Conservation (phyloP, 148 eudicot genomes). For the Heliamphora exappendiculata region DNA sequence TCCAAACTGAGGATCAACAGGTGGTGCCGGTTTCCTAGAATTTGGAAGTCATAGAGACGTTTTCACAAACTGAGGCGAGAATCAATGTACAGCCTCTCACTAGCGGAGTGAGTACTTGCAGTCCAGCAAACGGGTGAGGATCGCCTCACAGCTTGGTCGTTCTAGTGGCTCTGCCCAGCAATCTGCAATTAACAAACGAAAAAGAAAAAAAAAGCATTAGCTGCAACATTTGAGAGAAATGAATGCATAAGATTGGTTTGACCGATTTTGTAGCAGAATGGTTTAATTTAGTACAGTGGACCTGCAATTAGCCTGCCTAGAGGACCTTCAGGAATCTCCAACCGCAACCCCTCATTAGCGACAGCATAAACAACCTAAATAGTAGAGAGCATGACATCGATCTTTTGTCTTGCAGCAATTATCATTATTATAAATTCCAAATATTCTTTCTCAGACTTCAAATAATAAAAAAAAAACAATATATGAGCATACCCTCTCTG, state of each 20-base stretch:
- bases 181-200: conserved; percentile 26
- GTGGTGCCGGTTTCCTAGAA: no score
- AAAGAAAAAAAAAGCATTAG: neutral
- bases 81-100: no score
- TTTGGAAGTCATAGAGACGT: no score
- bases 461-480: neutral
- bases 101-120: conserved; percentile 51
- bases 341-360: conserved; percentile 50
- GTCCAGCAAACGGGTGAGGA: conserved; percentile 54
- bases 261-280: no score
- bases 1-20: no score
- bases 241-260: no score
- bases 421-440: no score
- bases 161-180: conserved; percentile 77
- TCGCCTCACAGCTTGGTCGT: conserved; percentile 53
- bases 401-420: no score
- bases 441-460: no score
- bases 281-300: conserved; percentile 6
- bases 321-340: conserved; percentile 72
- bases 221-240: no score
- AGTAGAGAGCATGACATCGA: neutral
- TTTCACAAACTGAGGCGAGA: no score
- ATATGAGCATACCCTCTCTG: neutral
- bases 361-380: conserved; percentile 66
- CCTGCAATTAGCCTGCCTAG: conserved; percentile 67